Conservation (phyloP, 306 rosid genomes). For the Styphnolobium japonicum region DNA sequence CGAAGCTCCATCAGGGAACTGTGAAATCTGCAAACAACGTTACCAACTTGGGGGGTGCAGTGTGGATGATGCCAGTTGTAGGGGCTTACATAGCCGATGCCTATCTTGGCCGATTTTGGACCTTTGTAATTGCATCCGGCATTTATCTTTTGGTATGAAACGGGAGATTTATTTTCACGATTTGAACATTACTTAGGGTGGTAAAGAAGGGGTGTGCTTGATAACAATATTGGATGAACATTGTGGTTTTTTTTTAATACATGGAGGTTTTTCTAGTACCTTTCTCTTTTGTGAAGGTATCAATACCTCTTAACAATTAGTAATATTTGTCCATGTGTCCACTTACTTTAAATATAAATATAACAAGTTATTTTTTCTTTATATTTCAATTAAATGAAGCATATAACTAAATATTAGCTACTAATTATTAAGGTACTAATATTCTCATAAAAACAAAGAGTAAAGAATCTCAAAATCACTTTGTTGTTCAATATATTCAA, state of each 20-base stretch:
- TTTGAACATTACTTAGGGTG: neutral
- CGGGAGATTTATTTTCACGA: neutral
- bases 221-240: neutral
- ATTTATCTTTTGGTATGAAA: slow-evolving; percentile 57
- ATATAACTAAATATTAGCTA: too few species aligned
- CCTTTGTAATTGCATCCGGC: slow-evolving; percentile 55
- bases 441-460: too few species aligned
- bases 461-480: too few species aligned
- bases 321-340: too few species aligned
- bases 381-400: too few species aligned
- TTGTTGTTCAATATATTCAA: neutral
- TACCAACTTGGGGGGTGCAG: slow-evolving; percentile 68
- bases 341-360: too few species aligned
- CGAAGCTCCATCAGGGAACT: slow-evolving; percentile 70
- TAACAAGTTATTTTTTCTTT: too few species aligned
- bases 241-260: neutral
- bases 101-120: slow-evolving; percentile 63
- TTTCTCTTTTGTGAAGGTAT: too few species aligned
- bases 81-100: slow-evolving; percentile 77
- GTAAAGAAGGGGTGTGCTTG: neutral
- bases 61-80: slow-evolving; percentile 61
- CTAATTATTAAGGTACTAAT: too few species aligned
- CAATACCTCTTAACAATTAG: too few species aligned
- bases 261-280: too few species aligned
- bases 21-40: slow-evolving; percentile 64